These are phyloP conservation scores for Aspergillus sclerotiicarbonarius DNA, from an alignment of 495 filamentous ascomycete genomes.

Conservation along the genomic window DNA sequence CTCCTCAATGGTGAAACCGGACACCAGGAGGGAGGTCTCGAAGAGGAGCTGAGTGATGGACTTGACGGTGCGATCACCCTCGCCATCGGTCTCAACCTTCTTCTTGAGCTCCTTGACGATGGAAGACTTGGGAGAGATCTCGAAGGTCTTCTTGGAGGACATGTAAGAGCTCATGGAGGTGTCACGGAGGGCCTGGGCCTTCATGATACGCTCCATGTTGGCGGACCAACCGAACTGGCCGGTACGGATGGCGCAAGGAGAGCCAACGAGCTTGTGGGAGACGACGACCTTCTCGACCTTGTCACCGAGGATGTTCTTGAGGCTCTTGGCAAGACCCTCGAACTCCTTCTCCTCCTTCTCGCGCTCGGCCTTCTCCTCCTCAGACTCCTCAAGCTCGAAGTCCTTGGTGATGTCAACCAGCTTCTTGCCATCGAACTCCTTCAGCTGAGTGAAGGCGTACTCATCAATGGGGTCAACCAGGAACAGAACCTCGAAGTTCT, in stretches of 20 bases:
- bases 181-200: constrained; percentile 99
- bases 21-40: constrained; percentile 97
- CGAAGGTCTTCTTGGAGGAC: constrained; percentile 99
- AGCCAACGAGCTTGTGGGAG: constrained; percentile 92
- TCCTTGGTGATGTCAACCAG: constrained; percentile 99
- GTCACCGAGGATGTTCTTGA: constrained; percentile 99
- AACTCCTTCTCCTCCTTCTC: constrained; percentile 98
- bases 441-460: constrained; percentile 99
- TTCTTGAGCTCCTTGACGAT: constrained; percentile 99
- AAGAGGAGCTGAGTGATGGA: constrained; percentile 95
- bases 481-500: constrained; percentile 99
- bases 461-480: constrained; percentile 99
- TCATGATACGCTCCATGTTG: constrained; percentile 99
- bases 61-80: constrained; percentile 98
- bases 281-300: constrained; percentile 99
- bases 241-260: constrained; percentile 98
- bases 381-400: constrained; percentile 99
- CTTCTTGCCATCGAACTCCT: constrained; percentile 99
- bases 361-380: constrained; percentile 97
- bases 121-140: constrained; percentile 96
- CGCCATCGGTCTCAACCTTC: constrained; percentile 95
- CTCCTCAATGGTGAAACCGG: constrained; percentile 99
- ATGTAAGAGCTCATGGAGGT: constrained; percentile 99
- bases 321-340: constrained; percentile 86
- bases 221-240: constrained; percentile 99